Evolutionary conservation across 306 rosid genomes (phyloP), one percentile per base, ranked within the genome.

Genomic region (Crotalaria pallida): DNA sequence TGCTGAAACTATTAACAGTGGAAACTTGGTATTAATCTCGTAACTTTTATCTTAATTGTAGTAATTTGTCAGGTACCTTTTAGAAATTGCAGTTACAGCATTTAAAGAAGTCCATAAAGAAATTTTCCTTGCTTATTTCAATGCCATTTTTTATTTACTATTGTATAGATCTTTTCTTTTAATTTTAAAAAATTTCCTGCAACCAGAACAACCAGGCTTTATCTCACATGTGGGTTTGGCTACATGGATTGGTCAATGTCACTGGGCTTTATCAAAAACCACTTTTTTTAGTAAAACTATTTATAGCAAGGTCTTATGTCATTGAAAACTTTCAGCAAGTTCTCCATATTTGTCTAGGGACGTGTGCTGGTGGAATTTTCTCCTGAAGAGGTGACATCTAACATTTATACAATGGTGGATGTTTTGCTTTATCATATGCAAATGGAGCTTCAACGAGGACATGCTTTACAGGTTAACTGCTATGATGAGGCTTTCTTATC

Each of bases 401-500:
- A 94, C 82, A 94, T 94, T 77, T 94, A 94, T 84, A 91, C 89
- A 18, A 91, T 94, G 99, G 97, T 94, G 73, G 99, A 94, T 80
- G 95, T 91, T 72, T 80, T 94, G 72, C 96, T 94, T 80, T 96
- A 94, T 82, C 88, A 87, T 69, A 91, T 94, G 74, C 99, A 86
- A 69, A 75, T 94, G 48, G 97, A 94, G 84, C 95, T 85, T 73
- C 95, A 90, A 77, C 99, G 71, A 52, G 96, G 95, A 48, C 96
- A 83, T 77, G 81, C 94, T 41, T 73, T 82, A 52, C 99, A 91
- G 96, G 99, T 91, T 71, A 33, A 26, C 72, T 58, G 65, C 41
- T 67, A 31, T 52, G 24, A 22, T 27, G 56, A 36, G 22, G 52
- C 7, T 51, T 65, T 60, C 29, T 73, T 63, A 73, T 52, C 27